Base-by-base conservation (phyloP, 2,329 filamentous ascomycete species). In the Tolypocladium pustulatum region DNA sequence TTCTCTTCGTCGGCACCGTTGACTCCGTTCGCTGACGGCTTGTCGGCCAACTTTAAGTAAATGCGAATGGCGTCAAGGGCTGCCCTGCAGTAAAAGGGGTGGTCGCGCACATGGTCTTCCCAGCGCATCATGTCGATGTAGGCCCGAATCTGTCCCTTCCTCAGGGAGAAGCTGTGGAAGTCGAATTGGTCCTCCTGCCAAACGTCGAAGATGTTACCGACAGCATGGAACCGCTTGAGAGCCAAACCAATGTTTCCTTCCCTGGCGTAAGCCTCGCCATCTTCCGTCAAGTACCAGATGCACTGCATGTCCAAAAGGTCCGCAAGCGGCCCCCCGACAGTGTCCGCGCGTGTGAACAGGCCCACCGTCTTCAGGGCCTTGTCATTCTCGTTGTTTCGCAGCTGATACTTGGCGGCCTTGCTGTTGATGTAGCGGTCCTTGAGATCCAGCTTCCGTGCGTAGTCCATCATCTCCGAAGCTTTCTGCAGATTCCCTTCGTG, bases 141-240 rank as follows among this genome's bases (percentile, higher is more conserved):
- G 1, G 94, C 90, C 59, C 93, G 82, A 61, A 97, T 90, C 79
- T 96, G 93, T 17, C 95, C 95, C 74, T 97, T 99, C 25, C 94
- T 82, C n/a, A 99, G 78, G 25, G 91, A 97, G 74, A 99, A 99
- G 71, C 86, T 91, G 79, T 99, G 95, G 78, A 99, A 99, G 72
- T 99, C 94, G 67, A 97, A 97, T 69, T 99, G 94, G 67, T 99
- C 94, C 71, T 99, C 95, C 70, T 96, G 89, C 94, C 94, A 99
- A 25, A 91, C 86, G 64, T 97, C 93, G 68, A 99, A 99, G 64
- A 99, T 95, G 73, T 90, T 91, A 71, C 88, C 87, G 59, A 99
- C 84, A 27, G 90, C 81, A 64, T 92, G 90, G 73, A 97, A 93
- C 55, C 95, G 86, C 78, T 99, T 99, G 57, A 99, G 79, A 0